Base-by-base conservation (phyloP, 2,329 filamentous ascomycete species). In the Pseudopyricularia javanii region DNA sequence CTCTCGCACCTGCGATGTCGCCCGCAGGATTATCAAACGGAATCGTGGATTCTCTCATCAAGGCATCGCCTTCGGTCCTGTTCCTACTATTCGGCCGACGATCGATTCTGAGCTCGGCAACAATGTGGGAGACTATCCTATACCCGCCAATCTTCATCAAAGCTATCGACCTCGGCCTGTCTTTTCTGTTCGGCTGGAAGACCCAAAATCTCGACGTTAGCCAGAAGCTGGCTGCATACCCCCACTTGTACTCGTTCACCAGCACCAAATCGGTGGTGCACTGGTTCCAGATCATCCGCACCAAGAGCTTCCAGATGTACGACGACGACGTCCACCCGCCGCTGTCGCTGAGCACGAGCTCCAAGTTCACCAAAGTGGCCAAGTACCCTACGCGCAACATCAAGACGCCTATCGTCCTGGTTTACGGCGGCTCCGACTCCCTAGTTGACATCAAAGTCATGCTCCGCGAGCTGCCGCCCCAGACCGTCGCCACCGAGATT, bases 241-340 rank as follows among this genome's bases (percentile, higher is more conserved):
- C 91, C 9, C 93, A 98, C 70, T 73, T 98, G 0, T 98, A 95
- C 71, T 96, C 91, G 0, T 97, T 91, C 66, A 96, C 91, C 0
- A 95, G 88, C 65, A 95, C 90, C 54, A 98, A 98, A 70, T 91
- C 85, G 20, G 90, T 98, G 8, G 93, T 98, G 0, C 93, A 98
- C 65, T 98, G 93, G 93, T 98, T 98, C 66, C 93, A 98, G 65
- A 96, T 98, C 64, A 98, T 98, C 61, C 85, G 93, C 58, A 96
- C 91, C 62, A 88, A 89, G 61, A 90, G 83, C 26, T 97, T 98
- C 67, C 93, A 98, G 68, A 96, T 98, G 88, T 97, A 91, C 67
- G 93, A 98, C 64, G 93, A 98, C 64, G 91, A 97, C 61, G 79
- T 93, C 1, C 86, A 90, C 54, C 84, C 85, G 28, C 85, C 85